Evolutionary conservation across 345 rosid species (phyloP).

Genomic region (Cardamine chenopodiifolia): DNA sequence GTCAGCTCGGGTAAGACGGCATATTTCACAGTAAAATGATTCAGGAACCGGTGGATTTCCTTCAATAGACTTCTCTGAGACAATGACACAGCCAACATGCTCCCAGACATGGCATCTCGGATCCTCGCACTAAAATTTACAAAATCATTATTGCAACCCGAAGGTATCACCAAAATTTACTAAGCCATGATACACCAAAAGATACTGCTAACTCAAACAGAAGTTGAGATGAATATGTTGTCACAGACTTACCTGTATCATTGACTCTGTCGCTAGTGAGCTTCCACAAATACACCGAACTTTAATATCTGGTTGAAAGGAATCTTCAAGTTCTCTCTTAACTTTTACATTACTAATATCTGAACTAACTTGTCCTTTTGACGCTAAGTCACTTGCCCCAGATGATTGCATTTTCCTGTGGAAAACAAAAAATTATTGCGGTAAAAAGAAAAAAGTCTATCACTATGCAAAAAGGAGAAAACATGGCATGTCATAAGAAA

Average conservation of each 20-base stretch:
- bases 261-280: conserved; percentile 64
- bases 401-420: conserved; percentile 88
- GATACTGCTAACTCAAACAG: conserved; percentile 1
- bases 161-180: conserved; percentile 3
- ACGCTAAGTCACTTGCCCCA: conserved; percentile 76
- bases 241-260: conserved; percentile 59
- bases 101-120: conserved; percentile 77
- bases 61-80: conserved; percentile 74
- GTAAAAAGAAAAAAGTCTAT: conserved; percentile 13
- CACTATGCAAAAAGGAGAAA: conserved; percentile 9
- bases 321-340: conserved; percentile 63
- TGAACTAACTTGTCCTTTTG: conserved; percentile 67
- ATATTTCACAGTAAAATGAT: conserved; percentile 78
- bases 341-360: conserved; percentile 63
- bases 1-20: conserved; percentile 91
- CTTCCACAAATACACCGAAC: conserved; percentile 93
- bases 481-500: conserved; percentile 9
- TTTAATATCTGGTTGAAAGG: conserved; percentile 54
- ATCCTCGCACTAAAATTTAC: conserved; percentile 75
- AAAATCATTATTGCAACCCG: not conserved
- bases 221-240: not conserved
- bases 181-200: conserved; percentile 16
- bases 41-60: conserved; percentile 67
- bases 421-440: conserved; percentile 12
- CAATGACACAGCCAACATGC: conserved; percentile 74